Conservation (phyloP, 495 filamentous ascomycete species). For the Hyaloscypha hepaticicola region DNA sequence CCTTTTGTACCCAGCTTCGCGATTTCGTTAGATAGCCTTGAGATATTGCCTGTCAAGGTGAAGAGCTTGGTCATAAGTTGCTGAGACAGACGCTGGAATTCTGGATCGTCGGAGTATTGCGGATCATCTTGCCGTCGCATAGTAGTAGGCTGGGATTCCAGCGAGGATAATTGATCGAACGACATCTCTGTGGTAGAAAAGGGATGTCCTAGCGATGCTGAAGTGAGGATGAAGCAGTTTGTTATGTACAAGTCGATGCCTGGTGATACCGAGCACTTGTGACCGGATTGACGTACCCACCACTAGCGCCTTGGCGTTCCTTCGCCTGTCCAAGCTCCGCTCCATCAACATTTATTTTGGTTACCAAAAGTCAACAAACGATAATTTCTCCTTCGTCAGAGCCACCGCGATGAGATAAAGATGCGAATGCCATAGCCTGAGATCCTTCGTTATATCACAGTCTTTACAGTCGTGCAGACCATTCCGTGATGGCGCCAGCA, state of each 20-base stretch:
- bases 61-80: conserved; percentile 83
- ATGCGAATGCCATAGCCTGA: conserved; percentile 3
- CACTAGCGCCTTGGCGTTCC: not conserved
- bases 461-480: conserved; percentile 23
- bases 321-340: conserved; percentile 3
- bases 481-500: conserved; percentile 21
- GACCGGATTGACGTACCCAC: conserved; percentile 25
- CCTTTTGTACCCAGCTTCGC: conserved; percentile 81
- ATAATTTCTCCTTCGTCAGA: not conserved
- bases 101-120: conserved; percentile 89
- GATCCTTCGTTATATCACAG: conserved; percentile 6
- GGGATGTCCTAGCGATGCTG: not conserved
- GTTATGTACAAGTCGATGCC: conserved; percentile 19
- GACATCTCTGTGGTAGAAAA: conserved; percentile 61
- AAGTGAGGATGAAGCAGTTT: conserved; percentile 9
- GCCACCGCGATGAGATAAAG: conserved; percentile 10
- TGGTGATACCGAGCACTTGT: conserved; percentile 7
- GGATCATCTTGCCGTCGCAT: conserved; percentile 55
- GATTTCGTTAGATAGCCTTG: conserved; percentile 75
- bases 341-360: conserved; percentile 6
- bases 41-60: conserved; percentile 80
- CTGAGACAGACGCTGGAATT: conserved; percentile 80
- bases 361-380: conserved; percentile 17
- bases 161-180: conserved; percentile 78
- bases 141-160: conserved; percentile 62